Conservation (phyloP, 2,329 filamentous ascomycete species). For the Phyllosticta paracitricarpa region DNA sequence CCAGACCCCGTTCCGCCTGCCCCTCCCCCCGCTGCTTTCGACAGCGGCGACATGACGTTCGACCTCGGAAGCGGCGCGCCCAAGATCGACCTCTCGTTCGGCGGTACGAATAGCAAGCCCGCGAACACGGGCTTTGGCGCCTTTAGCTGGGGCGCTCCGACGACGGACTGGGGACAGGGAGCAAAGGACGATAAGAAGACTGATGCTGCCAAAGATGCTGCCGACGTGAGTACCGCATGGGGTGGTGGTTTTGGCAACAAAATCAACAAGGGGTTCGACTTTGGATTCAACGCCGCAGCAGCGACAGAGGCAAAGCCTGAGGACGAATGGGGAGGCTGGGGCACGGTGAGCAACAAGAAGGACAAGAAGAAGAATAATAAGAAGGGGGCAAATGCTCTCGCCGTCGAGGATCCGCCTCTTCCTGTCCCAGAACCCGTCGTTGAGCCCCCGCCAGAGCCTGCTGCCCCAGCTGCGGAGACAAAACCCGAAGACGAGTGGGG, state of each 20-base stretch:
- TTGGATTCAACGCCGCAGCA: constrained; percentile 6
- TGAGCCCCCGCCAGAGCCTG: neutral
- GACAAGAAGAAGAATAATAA: constrained; percentile 22
- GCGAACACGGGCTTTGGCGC: constrained; percentile 18
- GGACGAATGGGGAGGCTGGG: constrained; percentile 4
- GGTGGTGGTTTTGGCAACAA: neutral
- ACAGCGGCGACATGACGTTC: constrained; percentile 32
- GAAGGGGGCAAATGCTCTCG: neutral
- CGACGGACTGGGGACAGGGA: constrained; percentile 23
- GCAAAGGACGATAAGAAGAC: constrained; percentile 15
- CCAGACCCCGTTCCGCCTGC: constrained; percentile 12
- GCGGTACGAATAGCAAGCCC: constrained; percentile 17
- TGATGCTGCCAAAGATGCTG: constrained; percentile 12
- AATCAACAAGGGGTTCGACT: constrained; percentile 11
- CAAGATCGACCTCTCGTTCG: constrained; percentile 39
- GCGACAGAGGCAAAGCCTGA: constrained; percentile 1
- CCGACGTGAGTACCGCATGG: constrained; percentile 8
- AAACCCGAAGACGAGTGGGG: constrained; percentile 11
- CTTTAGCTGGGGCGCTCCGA: constrained; percentile 24
- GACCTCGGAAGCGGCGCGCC: constrained; percentile 33
- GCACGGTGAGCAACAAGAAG: constrained; percentile 12
- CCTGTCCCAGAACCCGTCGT: neutral
- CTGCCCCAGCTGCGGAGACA: neutral
- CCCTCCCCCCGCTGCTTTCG: constrained; percentile 20
- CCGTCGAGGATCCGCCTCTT: neutral